Conservation (phyloP, 2,329 filamentous ascomycete species). For the Plenodomus biglobosus region DNA sequence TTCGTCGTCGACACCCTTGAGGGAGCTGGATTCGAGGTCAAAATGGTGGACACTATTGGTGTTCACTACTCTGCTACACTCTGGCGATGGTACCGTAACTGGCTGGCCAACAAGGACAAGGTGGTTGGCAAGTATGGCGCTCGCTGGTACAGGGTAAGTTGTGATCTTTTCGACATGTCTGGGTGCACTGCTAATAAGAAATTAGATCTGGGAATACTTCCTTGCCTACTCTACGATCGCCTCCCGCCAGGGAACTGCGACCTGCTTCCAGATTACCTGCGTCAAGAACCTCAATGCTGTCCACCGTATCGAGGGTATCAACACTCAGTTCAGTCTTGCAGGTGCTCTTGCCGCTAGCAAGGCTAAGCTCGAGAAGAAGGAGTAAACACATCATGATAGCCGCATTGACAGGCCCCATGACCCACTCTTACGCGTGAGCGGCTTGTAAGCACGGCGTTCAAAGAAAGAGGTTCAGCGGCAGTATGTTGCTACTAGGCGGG, state of each 20-base stretch:
- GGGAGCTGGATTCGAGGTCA: slow-evolving; percentile 85
- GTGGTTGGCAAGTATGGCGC: slow-evolving; percentile 93
- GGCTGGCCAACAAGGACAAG: slow-evolving; percentile 91
- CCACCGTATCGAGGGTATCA: slow-evolving; percentile 75
- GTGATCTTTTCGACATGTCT: background rate
- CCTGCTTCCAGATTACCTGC: slow-evolving; percentile 82
- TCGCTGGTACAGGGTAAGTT: slow-evolving; percentile 87
- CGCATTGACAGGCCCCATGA: background rate
- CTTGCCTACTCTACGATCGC: slow-evolving; percentile 81
- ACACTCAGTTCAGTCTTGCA: slow-evolving; percentile 66
- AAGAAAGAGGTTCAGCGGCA: too few relatives aligned
- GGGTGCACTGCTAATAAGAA: background rate
- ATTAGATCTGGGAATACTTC: slow-evolving; percentile 93
- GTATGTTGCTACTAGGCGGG: too few relatives aligned
- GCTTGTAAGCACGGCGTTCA: too few relatives aligned
- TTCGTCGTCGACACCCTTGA: slow-evolving; percentile 85
- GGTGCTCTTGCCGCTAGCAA: slow-evolving; percentile 62
- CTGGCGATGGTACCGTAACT: slow-evolving; percentile 99
- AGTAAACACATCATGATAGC: slow-evolving; percentile 2
- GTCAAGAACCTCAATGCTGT: slow-evolving; percentile 90
- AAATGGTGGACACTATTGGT: slow-evolving; percentile 87
- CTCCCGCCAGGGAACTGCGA: slow-evolving; percentile 79
- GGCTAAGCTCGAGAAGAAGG: slow-evolving; percentile 30
- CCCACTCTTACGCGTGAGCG: too few relatives aligned
- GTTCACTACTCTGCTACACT: slow-evolving; percentile 96